phyloP scores from a whole-genome alignment of 257 asterid genomes.

The Penstemon barbatus region DNA sequence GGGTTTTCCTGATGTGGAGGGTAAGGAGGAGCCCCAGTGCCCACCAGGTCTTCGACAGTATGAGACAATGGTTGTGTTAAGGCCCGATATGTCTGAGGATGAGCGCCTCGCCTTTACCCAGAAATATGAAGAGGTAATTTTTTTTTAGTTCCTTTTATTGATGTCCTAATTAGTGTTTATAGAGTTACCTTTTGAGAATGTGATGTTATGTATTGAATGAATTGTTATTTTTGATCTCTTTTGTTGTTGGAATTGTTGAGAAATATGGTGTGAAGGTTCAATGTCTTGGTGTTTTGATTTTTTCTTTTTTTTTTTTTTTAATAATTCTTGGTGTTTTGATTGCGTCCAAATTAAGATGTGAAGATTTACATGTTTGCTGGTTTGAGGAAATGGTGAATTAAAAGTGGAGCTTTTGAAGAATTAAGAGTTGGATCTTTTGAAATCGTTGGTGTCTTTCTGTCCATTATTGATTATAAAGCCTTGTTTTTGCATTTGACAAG shows the following conservation, averaged over 20 bases:
- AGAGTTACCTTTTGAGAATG: not conserved
- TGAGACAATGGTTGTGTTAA: constrained; percentile 78
- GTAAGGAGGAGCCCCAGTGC: constrained; percentile 84
- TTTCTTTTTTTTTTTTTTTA: too few species aligned
- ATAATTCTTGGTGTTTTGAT: not conserved
- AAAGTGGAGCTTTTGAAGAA: too few species aligned
- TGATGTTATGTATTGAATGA: not conserved
- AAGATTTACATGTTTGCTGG: too few species aligned
- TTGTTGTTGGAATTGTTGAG: not conserved
- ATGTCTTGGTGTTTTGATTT: not conserved
- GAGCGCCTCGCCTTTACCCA: constrained; percentile 89
- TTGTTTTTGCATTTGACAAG: too few species aligned
- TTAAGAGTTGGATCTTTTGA: too few species aligned
- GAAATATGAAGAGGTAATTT: constrained; percentile 81
- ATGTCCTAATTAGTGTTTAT: not conserved
- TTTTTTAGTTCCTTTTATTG: not conserved
- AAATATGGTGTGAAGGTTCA: not conserved
- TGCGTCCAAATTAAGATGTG: not conserved
- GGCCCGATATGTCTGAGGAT: constrained; percentile 98
- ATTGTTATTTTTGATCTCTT: not conserved
- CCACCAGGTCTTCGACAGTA: constrained; percentile 93
- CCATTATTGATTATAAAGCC: too few species aligned
- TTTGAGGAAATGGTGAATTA: too few species aligned
- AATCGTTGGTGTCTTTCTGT: too few species aligned
- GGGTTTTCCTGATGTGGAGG: constrained; percentile 63